These are phyloP conservation scores for Fusarium sulawesiense DNA, from an alignment of 2,329 filamentous ascomycete genomes.

Conservation along the genomic window DNA sequence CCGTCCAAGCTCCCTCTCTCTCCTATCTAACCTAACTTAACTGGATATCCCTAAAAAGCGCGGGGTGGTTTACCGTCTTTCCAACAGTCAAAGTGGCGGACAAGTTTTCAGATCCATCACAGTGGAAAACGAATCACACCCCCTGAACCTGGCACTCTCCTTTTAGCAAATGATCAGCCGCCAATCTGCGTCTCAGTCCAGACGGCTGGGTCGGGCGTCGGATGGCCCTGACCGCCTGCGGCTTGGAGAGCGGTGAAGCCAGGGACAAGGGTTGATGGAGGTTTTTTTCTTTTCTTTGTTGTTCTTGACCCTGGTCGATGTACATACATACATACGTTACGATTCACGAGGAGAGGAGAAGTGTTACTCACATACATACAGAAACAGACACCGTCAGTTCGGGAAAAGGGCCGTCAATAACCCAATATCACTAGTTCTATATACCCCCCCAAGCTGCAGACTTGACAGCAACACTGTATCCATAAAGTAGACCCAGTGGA, in stretches of 20 bases:
- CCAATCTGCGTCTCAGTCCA: slow-evolving; percentile 39
- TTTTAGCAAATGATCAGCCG: slow-evolving; percentile 42
- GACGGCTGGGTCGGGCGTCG: slow-evolving; percentile 38
- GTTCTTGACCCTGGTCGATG: neutral
- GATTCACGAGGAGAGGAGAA: neutral
- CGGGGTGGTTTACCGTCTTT: slow-evolving; percentile 37
- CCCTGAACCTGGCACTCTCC: slow-evolving; percentile 14
- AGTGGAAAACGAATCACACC: neutral
- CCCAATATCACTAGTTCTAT: slow-evolving; percentile 1
- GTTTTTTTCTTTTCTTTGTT: neutral
- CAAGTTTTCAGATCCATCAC: slow-evolving; percentile 36
- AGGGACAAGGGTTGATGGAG: slow-evolving; percentile 28
- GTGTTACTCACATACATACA: neutral
- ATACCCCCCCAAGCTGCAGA: slow-evolving; percentile 21
- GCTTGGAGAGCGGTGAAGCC: slow-evolving; percentile 39
- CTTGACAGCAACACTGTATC: slow-evolving; percentile 31
- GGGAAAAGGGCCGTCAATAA: neutral
- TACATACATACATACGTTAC: neutral
- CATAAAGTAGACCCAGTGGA: slow-evolving; percentile 18
- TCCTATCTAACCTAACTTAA: neutral
- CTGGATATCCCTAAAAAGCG: neutral
- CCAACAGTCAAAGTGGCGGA: slow-evolving; percentile 35
- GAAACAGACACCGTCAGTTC: neutral
- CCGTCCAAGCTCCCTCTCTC: neutral
- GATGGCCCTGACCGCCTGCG: slow-evolving; percentile 34